A percentile compares a stretch with the other conserved stretches of the same genome.
phyloP scores from a whole-genome alignment of 2,329 filamentous ascomycete genomes.

The Phaeophleospora eucalypticola region DNA sequence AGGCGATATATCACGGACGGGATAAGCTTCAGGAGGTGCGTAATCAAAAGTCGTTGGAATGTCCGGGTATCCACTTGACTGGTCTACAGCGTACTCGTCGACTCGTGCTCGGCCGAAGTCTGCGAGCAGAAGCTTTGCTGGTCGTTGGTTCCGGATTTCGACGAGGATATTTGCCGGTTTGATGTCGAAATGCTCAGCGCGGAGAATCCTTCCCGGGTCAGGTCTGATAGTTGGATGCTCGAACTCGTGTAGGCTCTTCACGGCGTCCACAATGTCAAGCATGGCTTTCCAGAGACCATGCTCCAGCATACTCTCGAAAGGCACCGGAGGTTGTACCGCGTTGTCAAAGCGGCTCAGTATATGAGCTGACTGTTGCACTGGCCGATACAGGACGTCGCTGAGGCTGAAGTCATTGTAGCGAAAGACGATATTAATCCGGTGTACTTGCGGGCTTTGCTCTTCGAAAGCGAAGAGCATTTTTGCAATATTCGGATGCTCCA shows the following conservation, averaged over 20 bases:
- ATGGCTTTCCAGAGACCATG: conserved; percentile 1
- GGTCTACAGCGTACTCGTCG: background rate
- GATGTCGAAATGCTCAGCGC: conserved; percentile 74
- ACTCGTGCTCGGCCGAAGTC: conserved; percentile 1
- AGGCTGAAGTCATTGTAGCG: background rate
- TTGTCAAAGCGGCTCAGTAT: background rate
- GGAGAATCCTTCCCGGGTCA: conserved; percentile 62
- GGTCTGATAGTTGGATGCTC: background rate
- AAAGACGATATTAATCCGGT: background rate
- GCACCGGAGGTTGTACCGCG: background rate
- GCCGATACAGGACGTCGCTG: background rate
- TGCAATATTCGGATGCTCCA: background rate
- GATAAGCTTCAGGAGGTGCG: background rate
- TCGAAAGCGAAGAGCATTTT: conserved; percentile 1
- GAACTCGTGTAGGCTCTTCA: background rate
- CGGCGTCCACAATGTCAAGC: background rate
- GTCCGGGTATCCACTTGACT: background rate
- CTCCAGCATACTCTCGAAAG: background rate
- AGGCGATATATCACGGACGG: no score
- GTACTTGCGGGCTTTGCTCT: background rate
- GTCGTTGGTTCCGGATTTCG: background rate
- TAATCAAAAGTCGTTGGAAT: background rate
- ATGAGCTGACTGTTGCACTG: background rate
- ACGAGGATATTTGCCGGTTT: conserved; percentile 94
- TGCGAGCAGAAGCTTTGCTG: background rate